Percentiles rank a stretch among this genome's conserved stretches.
phyloP scores from a whole-genome alignment of 805 yeast species.

The Cyberlindnera nakhonratchasimensis region DNA sequence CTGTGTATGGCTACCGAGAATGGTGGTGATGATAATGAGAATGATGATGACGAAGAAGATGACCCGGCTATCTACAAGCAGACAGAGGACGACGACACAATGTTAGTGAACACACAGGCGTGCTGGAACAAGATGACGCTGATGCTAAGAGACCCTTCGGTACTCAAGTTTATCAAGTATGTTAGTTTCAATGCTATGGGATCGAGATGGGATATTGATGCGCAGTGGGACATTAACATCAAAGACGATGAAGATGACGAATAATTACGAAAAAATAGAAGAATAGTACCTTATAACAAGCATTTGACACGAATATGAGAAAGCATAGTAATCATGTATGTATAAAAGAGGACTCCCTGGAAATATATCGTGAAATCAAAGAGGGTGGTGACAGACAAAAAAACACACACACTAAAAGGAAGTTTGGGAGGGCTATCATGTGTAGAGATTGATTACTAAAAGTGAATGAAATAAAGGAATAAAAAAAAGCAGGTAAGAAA shows the following conservation, averaged over 20 bases:
- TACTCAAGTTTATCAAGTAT: constrained; percentile 89
- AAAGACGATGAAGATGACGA: constrained; percentile 36
- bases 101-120: constrained; percentile 76
- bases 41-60: constrained; percentile 46
- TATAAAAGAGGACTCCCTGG: no score
- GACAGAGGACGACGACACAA: constrained; percentile 67
- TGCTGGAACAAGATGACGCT: constrained; percentile 76
- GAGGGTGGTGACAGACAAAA: no score
- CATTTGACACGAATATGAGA: neutral
- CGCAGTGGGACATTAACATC: constrained; percentile 71
- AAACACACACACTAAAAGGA: no score
- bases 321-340: neutral
- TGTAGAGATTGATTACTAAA: no score
- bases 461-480: neutral
- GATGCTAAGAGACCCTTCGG: constrained; percentile 78
- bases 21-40: constrained; percentile 37
- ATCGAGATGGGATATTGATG: constrained; percentile 85
- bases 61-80: constrained; percentile 74
- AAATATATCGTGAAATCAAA: no score
- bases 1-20: constrained; percentile 67
- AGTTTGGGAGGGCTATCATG: no score
- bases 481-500: neutral
- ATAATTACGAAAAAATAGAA: constrained; percentile 12
- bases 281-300: constrained; percentile 4
- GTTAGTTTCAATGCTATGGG: constrained; percentile 86